Conservation (phyloP, 2,329 filamentous ascomycete genomes). For the Talaromyces sp. region DNA sequence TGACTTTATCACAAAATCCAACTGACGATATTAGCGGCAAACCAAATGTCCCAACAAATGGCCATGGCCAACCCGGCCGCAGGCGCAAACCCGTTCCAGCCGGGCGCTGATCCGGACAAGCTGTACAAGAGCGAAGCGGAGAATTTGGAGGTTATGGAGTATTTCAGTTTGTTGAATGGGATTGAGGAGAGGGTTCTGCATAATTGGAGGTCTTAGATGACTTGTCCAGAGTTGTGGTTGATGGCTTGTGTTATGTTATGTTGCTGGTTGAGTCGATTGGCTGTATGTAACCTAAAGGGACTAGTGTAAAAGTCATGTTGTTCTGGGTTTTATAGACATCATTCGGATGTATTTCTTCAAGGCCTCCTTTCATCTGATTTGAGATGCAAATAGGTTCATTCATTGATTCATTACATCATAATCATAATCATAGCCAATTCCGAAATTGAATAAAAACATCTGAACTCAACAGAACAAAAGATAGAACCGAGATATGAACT, state of each 20-base stretch:
- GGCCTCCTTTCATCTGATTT: background rate
- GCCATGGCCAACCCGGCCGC: constrained; percentile 67
- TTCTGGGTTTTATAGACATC: background rate
- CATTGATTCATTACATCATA: background rate
- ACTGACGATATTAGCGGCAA: constrained; percentile 61
- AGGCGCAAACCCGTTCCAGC: constrained; percentile 71
- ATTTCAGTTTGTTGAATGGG: constrained; percentile 84
- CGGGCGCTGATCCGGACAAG: constrained; percentile 92
- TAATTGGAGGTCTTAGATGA: constrained; percentile 30
- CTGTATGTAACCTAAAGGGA: background rate
- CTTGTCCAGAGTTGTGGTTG: background rate
- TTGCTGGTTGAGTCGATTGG: background rate
- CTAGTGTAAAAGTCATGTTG: background rate
- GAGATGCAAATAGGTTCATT: background rate
- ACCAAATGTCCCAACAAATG: constrained; percentile 84
- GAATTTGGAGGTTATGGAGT: constrained; percentile 91
- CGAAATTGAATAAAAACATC: background rate
- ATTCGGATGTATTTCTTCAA: background rate
- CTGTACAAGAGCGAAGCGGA: constrained; percentile 88
- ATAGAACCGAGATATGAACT: background rate
- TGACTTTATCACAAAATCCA: background rate
- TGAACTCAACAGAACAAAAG: background rate
- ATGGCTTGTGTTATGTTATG: background rate
- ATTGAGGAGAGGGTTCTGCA: constrained; percentile 79
- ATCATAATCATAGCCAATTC: background rate